These are phyloP conservation scores for Hortaea werneckii DNA, from an alignment of 2,329 filamentous ascomycete species.

Conservation along the genomic window DNA sequence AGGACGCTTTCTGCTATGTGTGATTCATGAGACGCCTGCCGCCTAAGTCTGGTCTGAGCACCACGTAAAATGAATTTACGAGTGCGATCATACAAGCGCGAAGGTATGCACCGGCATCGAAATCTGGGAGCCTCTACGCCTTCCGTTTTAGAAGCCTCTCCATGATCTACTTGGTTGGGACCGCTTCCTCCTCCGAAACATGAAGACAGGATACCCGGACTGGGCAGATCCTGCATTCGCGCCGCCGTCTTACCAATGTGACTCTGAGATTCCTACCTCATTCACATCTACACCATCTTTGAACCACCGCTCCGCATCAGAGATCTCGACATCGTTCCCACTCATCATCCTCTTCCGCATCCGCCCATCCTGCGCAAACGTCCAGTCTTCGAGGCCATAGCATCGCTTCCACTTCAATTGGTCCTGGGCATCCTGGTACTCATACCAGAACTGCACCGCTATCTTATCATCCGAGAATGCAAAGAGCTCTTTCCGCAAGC, in stretches of 20 bases:
- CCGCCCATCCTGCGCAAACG: constrained; percentile 56
- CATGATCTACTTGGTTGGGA: too few relatives aligned
- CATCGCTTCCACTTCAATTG: constrained; percentile 70
- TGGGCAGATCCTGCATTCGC: too few relatives aligned
- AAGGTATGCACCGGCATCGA: too few relatives aligned
- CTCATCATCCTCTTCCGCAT: constrained; percentile 72
- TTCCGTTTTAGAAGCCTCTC: too few relatives aligned
- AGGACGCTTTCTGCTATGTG: constrained; percentile 56
- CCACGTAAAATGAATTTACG: background rate
- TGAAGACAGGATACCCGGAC: too few relatives aligned
- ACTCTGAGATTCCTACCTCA: constrained; percentile 53
- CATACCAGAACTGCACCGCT: constrained; percentile 75
- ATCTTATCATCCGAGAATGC: constrained; percentile 65
- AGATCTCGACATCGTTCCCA: constrained; percentile 58
- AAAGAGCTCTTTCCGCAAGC: constrained; percentile 74
- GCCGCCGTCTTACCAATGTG: constrained; percentile 46
- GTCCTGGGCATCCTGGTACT: constrained; percentile 58
- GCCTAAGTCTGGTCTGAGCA: constrained; percentile 35
- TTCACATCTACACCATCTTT: constrained; percentile 60
- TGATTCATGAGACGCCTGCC: constrained; percentile 71
- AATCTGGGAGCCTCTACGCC: too few relatives aligned
- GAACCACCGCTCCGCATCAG: constrained; percentile 57
- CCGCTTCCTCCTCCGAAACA: too few relatives aligned
- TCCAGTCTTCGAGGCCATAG: constrained; percentile 76
- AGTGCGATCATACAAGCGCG: too few relatives aligned